Evolutionary conservation across 768 basidiomycete species (phyloP).

Genomic region (Boletus barrowsii): DNA sequence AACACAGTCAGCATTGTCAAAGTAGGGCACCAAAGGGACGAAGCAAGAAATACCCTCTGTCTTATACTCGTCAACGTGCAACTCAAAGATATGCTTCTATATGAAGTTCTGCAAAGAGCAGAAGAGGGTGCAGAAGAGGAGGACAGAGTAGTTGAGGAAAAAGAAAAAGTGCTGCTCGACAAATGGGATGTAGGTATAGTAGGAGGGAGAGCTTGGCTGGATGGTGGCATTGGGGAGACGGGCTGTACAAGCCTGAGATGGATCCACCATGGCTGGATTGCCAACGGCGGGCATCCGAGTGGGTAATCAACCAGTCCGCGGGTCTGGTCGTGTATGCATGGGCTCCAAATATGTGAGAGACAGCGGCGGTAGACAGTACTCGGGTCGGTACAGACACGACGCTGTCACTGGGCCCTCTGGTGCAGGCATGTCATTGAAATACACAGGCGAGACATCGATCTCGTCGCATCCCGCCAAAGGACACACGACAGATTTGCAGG

Average conservation of each 20-base stretch:
- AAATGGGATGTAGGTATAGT: conserved; percentile 7
- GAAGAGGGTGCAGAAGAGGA: conserved; percentile 4
- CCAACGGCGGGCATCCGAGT: neutral
- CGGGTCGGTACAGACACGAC: conserved; percentile 32
- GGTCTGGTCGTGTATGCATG: conserved; percentile 12
- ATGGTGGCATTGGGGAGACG: neutral
- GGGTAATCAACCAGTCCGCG: neutral
- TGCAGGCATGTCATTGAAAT: conserved; percentile 42
- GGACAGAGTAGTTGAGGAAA: conserved; percentile 9
- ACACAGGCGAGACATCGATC: conserved; percentile 43
- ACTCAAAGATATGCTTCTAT: too few species aligned
- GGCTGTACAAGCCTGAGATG: neutral
- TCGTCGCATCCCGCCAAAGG: conserved; percentile 16
- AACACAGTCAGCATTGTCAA: too few species aligned
- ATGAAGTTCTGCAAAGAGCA: too few species aligned
- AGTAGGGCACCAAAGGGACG: too few species aligned
- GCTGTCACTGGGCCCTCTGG: conserved; percentile 46
- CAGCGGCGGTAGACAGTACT: conserved; percentile 21
- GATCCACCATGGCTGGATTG: neutral
- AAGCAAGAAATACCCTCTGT: too few species aligned
- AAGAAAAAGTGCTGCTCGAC: conserved; percentile 13
- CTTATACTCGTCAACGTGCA: too few species aligned
- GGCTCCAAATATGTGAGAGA: conserved; percentile 20
- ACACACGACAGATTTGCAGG: conserved; percentile 15
- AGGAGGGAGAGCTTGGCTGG: neutral